These are phyloP conservation scores for Halophytophthora polymorphica DNA, from an alignment of 352 stramenopile genomes.

Conservation along the genomic window DNA sequence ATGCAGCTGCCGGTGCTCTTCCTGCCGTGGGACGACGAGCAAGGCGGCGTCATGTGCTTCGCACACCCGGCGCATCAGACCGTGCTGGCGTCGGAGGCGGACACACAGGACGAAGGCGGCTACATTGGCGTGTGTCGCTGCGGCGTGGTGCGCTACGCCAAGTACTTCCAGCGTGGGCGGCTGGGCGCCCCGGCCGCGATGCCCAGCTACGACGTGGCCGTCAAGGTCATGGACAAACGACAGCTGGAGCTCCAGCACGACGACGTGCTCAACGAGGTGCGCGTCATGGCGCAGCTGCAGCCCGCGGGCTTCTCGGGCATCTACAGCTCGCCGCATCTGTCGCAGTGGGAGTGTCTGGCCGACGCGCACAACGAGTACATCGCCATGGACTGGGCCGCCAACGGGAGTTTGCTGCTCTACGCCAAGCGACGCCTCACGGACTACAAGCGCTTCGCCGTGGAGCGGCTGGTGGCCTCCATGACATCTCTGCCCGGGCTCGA, in stretches of 20 bases:
- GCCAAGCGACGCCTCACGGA: constrained; percentile 59
- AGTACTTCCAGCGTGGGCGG: constrained; percentile 61
- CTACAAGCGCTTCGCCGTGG: constrained; percentile 65
- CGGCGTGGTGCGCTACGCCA: constrained; percentile 67
- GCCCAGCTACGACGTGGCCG: constrained; percentile 49
- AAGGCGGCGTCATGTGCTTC: constrained; percentile 65
- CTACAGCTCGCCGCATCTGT: constrained; percentile 61
- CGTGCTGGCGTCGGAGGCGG: constrained; percentile 34
- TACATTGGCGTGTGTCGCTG: constrained; percentile 70
- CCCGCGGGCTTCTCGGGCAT: constrained; percentile 51
- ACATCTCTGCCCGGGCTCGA: constrained; percentile 44
- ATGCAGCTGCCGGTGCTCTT: constrained; percentile 66
- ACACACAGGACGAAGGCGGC: constrained; percentile 42
- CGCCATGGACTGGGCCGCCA: constrained; percentile 68
- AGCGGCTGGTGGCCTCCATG: constrained; percentile 50
- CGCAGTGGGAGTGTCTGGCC: constrained; percentile 69
- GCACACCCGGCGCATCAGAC: constrained; percentile 41
- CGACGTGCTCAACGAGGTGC: constrained; percentile 76
- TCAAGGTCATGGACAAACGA: constrained; percentile 75
- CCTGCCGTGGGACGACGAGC: constrained; percentile 67
- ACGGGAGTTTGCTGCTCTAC: constrained; percentile 68
- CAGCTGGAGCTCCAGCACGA: constrained; percentile 70
- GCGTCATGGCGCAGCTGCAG: constrained; percentile 77
- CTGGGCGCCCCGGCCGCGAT: constrained; percentile 8
- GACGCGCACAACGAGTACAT: constrained; percentile 79